These are phyloP conservation scores for Aspergillus panamensis DNA, from an alignment of 495 filamentous ascomycete species.

Conservation along the genomic window DNA sequence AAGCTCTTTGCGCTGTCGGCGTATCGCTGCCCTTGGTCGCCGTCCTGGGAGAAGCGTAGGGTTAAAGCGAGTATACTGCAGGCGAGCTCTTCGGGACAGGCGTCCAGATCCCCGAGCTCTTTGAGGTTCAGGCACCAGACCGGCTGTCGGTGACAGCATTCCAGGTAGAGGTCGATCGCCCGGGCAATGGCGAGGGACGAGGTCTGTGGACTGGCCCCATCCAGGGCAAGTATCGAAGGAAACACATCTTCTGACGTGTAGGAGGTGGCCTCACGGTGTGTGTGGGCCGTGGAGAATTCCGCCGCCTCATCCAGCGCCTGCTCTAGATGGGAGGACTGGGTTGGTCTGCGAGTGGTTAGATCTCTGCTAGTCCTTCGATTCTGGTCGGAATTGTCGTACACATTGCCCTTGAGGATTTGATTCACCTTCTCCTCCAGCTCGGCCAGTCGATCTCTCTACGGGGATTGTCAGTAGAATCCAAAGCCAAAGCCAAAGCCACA, in stretches of 20 bases:
- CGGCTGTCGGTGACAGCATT: constrained; percentile 47
- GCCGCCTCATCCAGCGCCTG: constrained; percentile 16
- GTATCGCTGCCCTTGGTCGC: constrained; percentile 37
- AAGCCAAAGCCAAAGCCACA: neutral
- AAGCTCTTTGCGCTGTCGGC: constrained; percentile 40
- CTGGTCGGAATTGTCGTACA: constrained; percentile 18
- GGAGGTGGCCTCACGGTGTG: constrained; percentile 22
- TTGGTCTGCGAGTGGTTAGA: constrained; percentile 8
- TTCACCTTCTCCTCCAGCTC: constrained; percentile 49
- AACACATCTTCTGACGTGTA: constrained; percentile 26
- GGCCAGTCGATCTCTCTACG: constrained; percentile 41
- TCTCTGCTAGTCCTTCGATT: neutral
- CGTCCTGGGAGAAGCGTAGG: constrained; percentile 39
- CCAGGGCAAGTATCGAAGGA: constrained; percentile 29
- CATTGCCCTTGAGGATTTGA: constrained; percentile 37
- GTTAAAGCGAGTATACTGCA: constrained; percentile 44
- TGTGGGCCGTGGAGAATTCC: constrained; percentile 21
- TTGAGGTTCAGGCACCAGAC: constrained; percentile 48
- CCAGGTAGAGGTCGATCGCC: constrained; percentile 42
- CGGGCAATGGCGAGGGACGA: constrained; percentile 29
- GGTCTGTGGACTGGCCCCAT: constrained; percentile 29
- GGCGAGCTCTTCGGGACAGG: constrained; percentile 39
- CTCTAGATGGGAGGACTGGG: constrained; percentile 13
- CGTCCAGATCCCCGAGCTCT: constrained; percentile 36
- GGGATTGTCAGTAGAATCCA: constrained; percentile 20